Percentiles rank a stretch among this genome's conserved stretches.
Conservation (phyloP, 176 grass and related monocot genomes). For the Areca catechu region DNA sequence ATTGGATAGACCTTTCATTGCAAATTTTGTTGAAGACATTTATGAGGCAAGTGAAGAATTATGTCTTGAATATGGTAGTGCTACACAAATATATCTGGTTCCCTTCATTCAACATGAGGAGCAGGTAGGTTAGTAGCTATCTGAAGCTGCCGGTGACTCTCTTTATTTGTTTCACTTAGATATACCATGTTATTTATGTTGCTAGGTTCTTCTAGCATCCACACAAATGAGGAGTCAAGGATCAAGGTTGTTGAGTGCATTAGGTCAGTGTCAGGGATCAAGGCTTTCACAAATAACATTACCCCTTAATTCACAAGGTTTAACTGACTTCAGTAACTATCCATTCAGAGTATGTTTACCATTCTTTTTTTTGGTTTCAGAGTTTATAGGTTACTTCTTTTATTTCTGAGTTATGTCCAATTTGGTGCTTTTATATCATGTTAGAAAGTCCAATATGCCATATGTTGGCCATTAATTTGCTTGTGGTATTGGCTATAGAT, state of each 20-base stretch:
- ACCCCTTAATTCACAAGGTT: slow-evolving; percentile 67
- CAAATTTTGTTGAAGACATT: slow-evolving; percentile 32
- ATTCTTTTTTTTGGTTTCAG: slow-evolving; percentile 6
- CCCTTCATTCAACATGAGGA: slow-evolving; percentile 82
- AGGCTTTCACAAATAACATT: slow-evolving; percentile 62
- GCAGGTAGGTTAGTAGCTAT: slow-evolving; percentile 39
- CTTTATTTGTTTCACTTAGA: neutral
- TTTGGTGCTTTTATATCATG: too few species aligned
- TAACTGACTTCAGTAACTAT: slow-evolving; percentile 88
- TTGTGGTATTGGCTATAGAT: too few species aligned
- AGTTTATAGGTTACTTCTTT: neutral
- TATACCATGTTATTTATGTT: slow-evolving; percentile 15
- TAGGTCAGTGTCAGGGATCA: slow-evolving; percentile 15
- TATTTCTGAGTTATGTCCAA: neutral
- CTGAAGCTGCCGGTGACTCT: neutral
- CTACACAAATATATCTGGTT: slow-evolving; percentile 75
- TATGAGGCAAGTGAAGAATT: slow-evolving; percentile 48
- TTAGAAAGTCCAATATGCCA: too few species aligned
- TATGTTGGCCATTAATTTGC: too few species aligned
- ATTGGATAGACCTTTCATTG: slow-evolving; percentile 75
- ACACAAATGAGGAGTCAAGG: slow-evolving; percentile 81
- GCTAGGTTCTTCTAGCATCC: slow-evolving; percentile 68
- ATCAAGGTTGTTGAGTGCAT: slow-evolving; percentile 27
- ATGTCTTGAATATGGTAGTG: slow-evolving; percentile 91
- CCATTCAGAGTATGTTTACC: slow-evolving; percentile 67